Evolutionary conservation across 2,329 filamentous ascomycete species (phyloP).

Genomic region (Pseudogymnoascus sp.): DNA sequence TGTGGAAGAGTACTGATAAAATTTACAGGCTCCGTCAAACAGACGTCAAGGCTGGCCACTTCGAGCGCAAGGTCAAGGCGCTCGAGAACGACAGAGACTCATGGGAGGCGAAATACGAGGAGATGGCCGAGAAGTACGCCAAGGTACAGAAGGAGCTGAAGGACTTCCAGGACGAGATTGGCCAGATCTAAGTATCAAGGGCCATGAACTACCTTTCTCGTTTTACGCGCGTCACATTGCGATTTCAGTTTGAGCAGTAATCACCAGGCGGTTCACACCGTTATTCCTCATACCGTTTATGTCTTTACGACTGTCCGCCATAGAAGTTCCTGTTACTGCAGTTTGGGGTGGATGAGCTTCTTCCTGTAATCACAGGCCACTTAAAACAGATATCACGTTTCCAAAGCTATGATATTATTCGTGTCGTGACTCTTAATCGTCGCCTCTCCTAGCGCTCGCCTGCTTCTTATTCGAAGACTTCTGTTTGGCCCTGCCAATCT

Average conservation of each 20-base stretch:
- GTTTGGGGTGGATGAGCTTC: conserved; percentile 8
- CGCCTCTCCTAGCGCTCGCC: conserved; percentile 26
- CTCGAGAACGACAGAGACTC: conserved; percentile 85
- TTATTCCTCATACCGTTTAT: conserved; percentile 1
- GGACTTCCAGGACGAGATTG: conserved; percentile 83
- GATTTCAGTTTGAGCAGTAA: conserved; percentile 6
- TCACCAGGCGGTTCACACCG: conserved; percentile 4
- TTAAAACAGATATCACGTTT: conserved; percentile 6
- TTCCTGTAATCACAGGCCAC: conserved; percentile 6
- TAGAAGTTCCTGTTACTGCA: conserved; percentile 7
- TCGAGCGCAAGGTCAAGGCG: conserved; percentile 97
- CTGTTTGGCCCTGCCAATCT: conserved; percentile 61
- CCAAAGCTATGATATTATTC: conserved; percentile 3
- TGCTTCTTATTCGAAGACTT: conserved; percentile 51
- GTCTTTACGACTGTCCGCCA: background rate
- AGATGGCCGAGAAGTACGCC: conserved; percentile 86
- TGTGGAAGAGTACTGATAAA: conserved; percentile 11
- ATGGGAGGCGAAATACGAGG: conserved; percentile 97
- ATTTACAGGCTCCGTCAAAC: conserved; percentile 81
- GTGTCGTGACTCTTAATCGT: conserved; percentile 13
- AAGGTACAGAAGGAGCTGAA: conserved; percentile 81
- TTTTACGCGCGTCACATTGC: conserved; percentile 7
- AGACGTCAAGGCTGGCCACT: conserved; percentile 98
- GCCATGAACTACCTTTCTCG: background rate
- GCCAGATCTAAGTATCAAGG: conserved; percentile 63